Evolutionary conservation across 2,329 filamentous ascomycete species (phyloP), one percentile per base, ranked within the genome.

Genomic region (Paecilomyces fulvus): DNA sequence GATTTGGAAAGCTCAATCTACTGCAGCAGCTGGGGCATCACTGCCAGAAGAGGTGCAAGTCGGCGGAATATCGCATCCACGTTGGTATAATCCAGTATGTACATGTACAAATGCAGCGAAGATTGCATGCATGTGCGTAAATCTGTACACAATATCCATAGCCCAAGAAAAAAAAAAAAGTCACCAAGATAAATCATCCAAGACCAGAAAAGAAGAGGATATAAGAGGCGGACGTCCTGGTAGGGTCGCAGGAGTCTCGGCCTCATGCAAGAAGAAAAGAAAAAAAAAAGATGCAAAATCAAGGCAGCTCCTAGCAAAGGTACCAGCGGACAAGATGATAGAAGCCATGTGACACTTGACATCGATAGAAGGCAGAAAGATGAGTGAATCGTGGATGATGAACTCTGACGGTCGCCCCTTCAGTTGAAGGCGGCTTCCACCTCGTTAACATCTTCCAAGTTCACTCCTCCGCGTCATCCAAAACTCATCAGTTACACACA

Each of bases 81-180:
- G 17, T 43, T 43, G 37, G 37, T 43, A 43, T 43, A 21, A 43
- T 43, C 37, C 37, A 8, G n/a, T 43, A 43, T 43, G 37, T 43
- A 58, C 55, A 55, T 46, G 56, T 37, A 53, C 8, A 49, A 23
- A 50, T 51, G 53, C 51, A 56, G 23, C 12, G 28, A 30, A 55
- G 14, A 25, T 54, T 49, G 55, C 30, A 33, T 37, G 33, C 33
- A 37, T n/a, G 33, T 37, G 21, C 28, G 28, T 50, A 50, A 23
- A 30, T 51, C 49, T 28, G 23, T 51, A 51, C 49, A 51, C 20
- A 30, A 52, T 30, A 30, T n/a, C 50, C 50, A 31, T 14, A 10
- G 25, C 25, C 31, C n/a, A 21, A 21, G 21, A 31, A 28, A 52
- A 23, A 28, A 52, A 23, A 31, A 28, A 52, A 30, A 12, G 31